Evolutionary conservation across 2,329 filamentous ascomycete species (phyloP), one percentile per base, ranked within the genome.

Genomic region (Gnomoniopsis smithogilvyi): DNA sequence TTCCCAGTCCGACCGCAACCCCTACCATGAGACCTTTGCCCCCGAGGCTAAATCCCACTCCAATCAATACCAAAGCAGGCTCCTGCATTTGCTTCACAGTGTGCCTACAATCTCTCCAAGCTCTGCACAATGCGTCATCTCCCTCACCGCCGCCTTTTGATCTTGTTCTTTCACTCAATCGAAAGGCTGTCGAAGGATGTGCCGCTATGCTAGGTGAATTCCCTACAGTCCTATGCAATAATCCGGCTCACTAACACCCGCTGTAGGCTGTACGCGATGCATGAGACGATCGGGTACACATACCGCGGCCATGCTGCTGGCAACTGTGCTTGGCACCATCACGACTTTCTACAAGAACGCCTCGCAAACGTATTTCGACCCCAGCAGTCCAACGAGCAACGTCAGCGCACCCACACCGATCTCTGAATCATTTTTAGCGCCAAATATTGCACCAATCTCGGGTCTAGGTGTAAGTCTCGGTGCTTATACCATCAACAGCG

Each of bases 111-210:
- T 75, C 78, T 3, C 71, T 82, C 1, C 74, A 80, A 57, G 74
- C 74, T 8, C 70, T 82, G 6, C 78, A 80, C 67, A 77, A 78
- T 56, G 74, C 74, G 8, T 74, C 76, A 0, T 70, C 70, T 3
- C 73, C 74, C 1, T 64, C 68, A 1, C 63, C 69, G 0, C 74
- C 75, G 1, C 72, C 77, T 0, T 78, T 81, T 56, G 78, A 80
- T 52, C 64, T 75, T 2, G 74, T 80, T 3, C 67, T 81, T 3
- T 72, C 70, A 12, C 68, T 79, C 38, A 81, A 80, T 64, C 73
- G 75, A 22, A 78, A 76, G 60, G 80, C 79, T 0, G 75, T 82
- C 14, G 76, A 79, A 46, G 74, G 71, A n/a, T 81, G 79, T 60
- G 72, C 74, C 1, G 68, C 71, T 1, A 78, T 82, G 76, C 71